These are phyloP conservation scores for Magnusiomyces tetraspermus DNA, from an alignment of 1,139 yeast species.

Conservation along the genomic window DNA sequence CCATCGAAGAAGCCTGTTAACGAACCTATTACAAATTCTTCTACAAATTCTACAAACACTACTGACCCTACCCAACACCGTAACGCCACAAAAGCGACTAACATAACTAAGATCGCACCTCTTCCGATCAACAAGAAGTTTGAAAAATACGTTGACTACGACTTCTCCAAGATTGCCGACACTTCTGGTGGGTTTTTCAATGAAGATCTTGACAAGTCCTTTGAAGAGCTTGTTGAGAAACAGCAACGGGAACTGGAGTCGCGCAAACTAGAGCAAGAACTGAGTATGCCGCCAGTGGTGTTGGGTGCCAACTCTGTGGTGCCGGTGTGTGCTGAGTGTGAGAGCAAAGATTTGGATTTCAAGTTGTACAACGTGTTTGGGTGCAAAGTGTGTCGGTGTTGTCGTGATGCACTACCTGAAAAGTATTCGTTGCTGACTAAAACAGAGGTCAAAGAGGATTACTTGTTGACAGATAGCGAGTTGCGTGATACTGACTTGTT, in stretches of 20 bases:
- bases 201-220: constrained; percentile 26
- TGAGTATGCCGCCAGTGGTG: constrained; percentile 22
- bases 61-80: constrained; percentile 8
- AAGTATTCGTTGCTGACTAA: constrained; percentile 86
- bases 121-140: constrained; percentile 24
- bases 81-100: constrained; percentile 8
- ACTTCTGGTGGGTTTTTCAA: constrained; percentile 76
- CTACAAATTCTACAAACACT: no score
- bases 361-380: constrained; percentile 58
- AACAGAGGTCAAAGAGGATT: constrained; percentile 91
- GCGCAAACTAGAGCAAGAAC: constrained; percentile 59
- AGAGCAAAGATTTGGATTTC: constrained; percentile 64
- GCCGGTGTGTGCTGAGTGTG: constrained; percentile 77
- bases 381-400: constrained; percentile 67
- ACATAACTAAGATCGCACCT: constrained; percentile 2
- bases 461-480: constrained; percentile 87
- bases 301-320: constrained; percentile 45
- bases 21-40: not conserved
- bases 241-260: constrained; percentile 46
- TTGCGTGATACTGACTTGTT: constrained; percentile 58
- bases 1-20: not conserved
- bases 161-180: constrained; percentile 82
- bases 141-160: constrained; percentile 70
- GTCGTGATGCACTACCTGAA: constrained; percentile 67
- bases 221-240: constrained; percentile 33